These are phyloP conservation scores for Vaccinium darrowii DNA, from an alignment of 148 eudicot species.

Conservation along the genomic window DNA sequence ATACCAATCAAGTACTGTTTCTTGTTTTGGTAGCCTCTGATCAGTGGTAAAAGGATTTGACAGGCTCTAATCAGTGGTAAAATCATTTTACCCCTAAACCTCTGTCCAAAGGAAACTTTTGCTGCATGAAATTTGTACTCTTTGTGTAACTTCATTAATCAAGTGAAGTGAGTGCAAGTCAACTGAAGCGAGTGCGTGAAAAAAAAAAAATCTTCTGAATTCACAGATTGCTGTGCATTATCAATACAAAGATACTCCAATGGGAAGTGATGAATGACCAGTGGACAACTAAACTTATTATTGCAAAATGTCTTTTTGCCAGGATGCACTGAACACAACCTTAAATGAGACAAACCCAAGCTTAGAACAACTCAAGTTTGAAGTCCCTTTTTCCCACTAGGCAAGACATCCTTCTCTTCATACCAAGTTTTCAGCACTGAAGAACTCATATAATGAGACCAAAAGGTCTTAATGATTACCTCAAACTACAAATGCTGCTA, in stretches of 20 bases:
- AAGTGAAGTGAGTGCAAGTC: background rate
- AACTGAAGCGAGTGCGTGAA: background rate
- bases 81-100: background rate
- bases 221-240: background rate
- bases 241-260: background rate
- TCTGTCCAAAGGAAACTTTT: background rate
- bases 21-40: background rate
- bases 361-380: background rate
- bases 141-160: background rate
- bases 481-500: background rate
- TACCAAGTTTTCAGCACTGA: background rate
- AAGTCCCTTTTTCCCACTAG: background rate
- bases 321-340: background rate
- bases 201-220: background rate
- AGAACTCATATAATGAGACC: background rate
- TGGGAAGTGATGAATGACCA: background rate
- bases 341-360: background rate
- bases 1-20: background rate
- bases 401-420: background rate
- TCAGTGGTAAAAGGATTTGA: background rate
- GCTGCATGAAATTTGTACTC: background rate
- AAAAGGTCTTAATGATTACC: background rate
- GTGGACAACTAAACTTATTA: background rate
- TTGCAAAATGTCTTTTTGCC: background rate
- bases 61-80: background rate